phyloP scores from a whole-genome alignment of 371 early-diverging fungal species.

The Zopfochytrium polystomum region DNA sequence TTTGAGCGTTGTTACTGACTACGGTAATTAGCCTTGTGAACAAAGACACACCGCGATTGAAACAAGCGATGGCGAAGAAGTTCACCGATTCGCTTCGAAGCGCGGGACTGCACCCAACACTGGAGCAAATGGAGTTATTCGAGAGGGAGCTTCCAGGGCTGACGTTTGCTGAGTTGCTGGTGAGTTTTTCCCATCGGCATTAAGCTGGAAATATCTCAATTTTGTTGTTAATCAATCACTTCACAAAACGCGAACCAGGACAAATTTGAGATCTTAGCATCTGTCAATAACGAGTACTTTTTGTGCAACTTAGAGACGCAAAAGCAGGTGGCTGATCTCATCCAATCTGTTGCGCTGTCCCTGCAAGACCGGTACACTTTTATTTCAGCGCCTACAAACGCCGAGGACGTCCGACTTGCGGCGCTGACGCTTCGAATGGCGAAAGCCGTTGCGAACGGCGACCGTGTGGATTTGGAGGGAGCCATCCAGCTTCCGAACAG shows the following conservation, averaged over 20 bases:
- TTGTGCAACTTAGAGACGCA: constrained; percentile 62
- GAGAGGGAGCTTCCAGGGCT: constrained; percentile 67
- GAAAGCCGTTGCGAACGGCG: constrained; percentile 31
- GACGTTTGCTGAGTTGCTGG: constrained; percentile 62
- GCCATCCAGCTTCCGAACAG: constrained; percentile 51
- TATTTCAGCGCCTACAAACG: constrained; percentile 30
- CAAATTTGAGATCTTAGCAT: constrained; percentile 57
- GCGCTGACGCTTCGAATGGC: background rate
- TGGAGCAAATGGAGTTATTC: constrained; percentile 80
- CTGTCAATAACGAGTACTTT: constrained; percentile 50
- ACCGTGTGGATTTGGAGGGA: constrained; percentile 45
- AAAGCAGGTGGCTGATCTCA: constrained; percentile 80
- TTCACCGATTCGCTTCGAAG: constrained; percentile 40
- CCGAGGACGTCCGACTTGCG: constrained; percentile 12
- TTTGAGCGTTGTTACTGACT: constrained; percentile 37
- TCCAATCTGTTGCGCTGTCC: constrained; percentile 57
- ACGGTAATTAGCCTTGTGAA: constrained; percentile 26
- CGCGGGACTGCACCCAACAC: constrained; percentile 75
- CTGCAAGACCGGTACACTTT: constrained; percentile 43
- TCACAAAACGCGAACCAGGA: background rate
- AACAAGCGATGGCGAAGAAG: constrained; percentile 18
- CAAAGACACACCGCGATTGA: constrained; percentile 33
- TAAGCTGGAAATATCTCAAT: background rate
- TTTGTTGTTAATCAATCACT: background rate
- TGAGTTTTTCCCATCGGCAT: constrained; percentile 20